Conservation (phyloP, 495 filamentous ascomycete species). For the Hyaloscypha bicolor region DNA sequence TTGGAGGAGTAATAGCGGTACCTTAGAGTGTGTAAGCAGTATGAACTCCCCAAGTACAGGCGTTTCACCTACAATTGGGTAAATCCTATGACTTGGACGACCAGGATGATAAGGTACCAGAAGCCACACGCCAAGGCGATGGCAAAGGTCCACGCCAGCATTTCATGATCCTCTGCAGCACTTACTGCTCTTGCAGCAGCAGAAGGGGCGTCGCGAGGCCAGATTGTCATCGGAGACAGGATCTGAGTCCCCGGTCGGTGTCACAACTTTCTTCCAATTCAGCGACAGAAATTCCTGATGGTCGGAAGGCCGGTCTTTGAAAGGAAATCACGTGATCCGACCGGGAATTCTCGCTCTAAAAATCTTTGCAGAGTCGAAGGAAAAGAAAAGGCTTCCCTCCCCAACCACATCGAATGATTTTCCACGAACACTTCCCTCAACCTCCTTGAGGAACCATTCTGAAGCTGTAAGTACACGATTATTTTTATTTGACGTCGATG, state of each 20-base stretch:
- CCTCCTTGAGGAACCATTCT: slow-evolving; percentile 10
- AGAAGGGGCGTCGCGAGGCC: background rate
- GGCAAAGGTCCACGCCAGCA: slow-evolving; percentile 43
- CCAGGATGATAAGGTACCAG: slow-evolving; percentile 51
- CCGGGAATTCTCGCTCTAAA: slow-evolving; percentile 24
- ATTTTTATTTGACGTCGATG: slow-evolving; percentile 15
- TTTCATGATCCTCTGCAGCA: slow-evolving; percentile 13
- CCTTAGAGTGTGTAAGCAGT: slow-evolving; percentile 37
- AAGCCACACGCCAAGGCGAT: slow-evolving; percentile 46
- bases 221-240: slow-evolving; percentile 14
- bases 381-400: background rate
- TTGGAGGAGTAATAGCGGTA: slow-evolving; percentile 51
- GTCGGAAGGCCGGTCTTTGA: background rate
- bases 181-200: slow-evolving; percentile 23
- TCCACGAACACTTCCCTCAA: slow-evolving; percentile 12
- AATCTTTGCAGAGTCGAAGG: slow-evolving; percentile 5
- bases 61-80: slow-evolving; percentile 48
- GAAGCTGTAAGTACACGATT: slow-evolving; percentile 33
- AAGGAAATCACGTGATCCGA: slow-evolving; percentile 14
- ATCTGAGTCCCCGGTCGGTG: background rate
- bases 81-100: slow-evolving; percentile 53
- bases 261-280: background rate
- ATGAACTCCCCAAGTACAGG: background rate
- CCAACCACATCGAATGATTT: slow-evolving; percentile 8
- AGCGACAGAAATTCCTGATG: slow-evolving; percentile 5